Evolutionary conservation across 768 basidiomycete genomes (phyloP).

Genomic region (Sporobolomyces pararoseus): DNA sequence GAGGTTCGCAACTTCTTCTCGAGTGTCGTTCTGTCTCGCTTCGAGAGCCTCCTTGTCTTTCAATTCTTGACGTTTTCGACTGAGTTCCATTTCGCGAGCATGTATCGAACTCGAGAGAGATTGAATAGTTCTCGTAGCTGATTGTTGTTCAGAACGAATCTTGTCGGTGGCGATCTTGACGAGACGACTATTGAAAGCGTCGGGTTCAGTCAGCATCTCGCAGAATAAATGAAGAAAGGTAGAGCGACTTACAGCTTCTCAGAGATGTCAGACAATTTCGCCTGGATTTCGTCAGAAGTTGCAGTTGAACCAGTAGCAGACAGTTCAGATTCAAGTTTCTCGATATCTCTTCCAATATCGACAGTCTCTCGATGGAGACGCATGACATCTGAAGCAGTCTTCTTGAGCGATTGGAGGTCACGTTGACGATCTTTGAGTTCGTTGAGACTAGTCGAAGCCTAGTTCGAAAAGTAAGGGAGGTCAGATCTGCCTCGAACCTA

Average conservation of each 20-base stretch:
- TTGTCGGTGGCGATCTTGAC: constrained; percentile 42
- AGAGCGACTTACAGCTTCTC: constrained; percentile 60
- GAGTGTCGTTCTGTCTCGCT: constrained; percentile 49
- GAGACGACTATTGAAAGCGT: constrained; percentile 51
- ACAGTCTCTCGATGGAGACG: constrained; percentile 55
- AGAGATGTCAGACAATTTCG: constrained; percentile 63
- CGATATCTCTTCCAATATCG: constrained; percentile 61
- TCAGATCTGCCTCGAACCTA: no score
- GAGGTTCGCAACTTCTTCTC: constrained; percentile 57
- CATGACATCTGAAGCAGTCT: constrained; percentile 60
- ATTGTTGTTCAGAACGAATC: constrained; percentile 30
- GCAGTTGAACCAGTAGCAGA: constrained; percentile 68
- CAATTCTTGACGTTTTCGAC: constrained; percentile 33
- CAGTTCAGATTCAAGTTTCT: constrained; percentile 65
- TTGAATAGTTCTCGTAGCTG: constrained; percentile 18
- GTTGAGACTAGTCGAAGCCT: constrained; percentile 5
- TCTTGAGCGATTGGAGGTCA: constrained; percentile 61
- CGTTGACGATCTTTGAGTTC: constrained; percentile 33
- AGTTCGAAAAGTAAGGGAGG: no score
- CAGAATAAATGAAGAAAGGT: no score
- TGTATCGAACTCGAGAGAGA: constrained; percentile 31
- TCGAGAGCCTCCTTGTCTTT: constrained; percentile 42
- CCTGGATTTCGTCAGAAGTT: constrained; percentile 80
- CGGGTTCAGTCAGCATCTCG: neutral
- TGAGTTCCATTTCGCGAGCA: constrained; percentile 35